Evolutionary conservation across 2,329 filamentous ascomycete genomes (phyloP), one percentile per base, ranked within the genome.

Genomic region (Microcyclospora tardicrescens): DNA sequence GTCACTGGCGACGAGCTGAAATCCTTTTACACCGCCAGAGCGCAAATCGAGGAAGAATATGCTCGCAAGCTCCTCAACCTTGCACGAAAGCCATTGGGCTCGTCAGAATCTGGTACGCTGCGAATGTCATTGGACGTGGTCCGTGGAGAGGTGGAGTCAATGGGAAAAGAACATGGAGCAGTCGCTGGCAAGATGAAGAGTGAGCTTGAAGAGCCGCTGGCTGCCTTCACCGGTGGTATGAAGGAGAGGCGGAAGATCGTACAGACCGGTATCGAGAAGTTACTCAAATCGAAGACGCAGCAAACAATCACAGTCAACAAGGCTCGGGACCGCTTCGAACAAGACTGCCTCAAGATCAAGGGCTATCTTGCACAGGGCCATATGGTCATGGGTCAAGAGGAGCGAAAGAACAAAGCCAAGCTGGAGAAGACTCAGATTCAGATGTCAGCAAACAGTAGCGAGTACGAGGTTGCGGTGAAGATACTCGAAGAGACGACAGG

Each of bases 331-430:
- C 81, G 81, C 36, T 98, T 93, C 59, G 91, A 98, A 63, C 89
- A 98, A 61, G 93, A 98, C 52, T 96, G 89, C 58, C 71, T 98
- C 33, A 91, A 94, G 60, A 96, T 98, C 61, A 98, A 98, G 63
- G 91, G 91, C 30, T 98, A 98, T 57, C 75, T 98, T 4, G 91
- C 93, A 3, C 91, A 98, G 62, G 91, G 91, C 9, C 93, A 98
- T 60, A 98, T 98, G 91, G 91, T 98, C 41, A 98, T 98, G 91
- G 91, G 91, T 11, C 91, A 98, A 53, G 91, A 98, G 60, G 91
- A 98, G 66, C 78, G 91, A 19, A 95, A 94, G 65, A 98, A 98
- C 63, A 98, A 98, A 65, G 87, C 89, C 15, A 96, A 94, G 63
- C 73, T 98, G 33, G 91, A 98, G 62, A 98, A 98, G 72, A 96